A percentile compares a stretch with the other conserved stretches of the same genome.
Evolutionary conservation across 495 filamentous ascomycete species (phyloP).

Genomic region (Niebla homalea): DNA sequence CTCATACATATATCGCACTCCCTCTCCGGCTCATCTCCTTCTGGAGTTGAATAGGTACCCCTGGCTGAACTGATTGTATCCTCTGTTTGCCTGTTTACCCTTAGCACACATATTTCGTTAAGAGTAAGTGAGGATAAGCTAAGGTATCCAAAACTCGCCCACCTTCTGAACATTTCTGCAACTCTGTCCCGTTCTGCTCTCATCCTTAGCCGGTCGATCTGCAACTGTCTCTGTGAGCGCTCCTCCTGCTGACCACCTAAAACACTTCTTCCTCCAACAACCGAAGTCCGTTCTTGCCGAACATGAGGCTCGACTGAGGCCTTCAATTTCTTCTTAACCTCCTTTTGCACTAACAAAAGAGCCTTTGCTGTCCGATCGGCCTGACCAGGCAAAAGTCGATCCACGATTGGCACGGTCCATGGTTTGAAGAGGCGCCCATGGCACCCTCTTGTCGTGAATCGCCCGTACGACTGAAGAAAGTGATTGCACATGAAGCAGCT

Average conservation of each 20-base stretch:
- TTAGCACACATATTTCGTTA: slow-evolving; percentile 13
- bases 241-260: slow-evolving; percentile 11
- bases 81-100: slow-evolving; percentile 14
- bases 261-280: slow-evolving; percentile 18
- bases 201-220: slow-evolving; percentile 18
- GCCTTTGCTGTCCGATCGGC: slow-evolving; percentile 16
- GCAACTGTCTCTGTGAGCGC: slow-evolving; percentile 15
- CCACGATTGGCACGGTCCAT: slow-evolving; percentile 19
- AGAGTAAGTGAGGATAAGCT: slow-evolving; percentile 10
- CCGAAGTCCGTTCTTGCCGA: slow-evolving; percentile 18
- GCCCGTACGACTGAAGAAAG: slow-evolving; percentile 18
- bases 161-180: slow-evolving; percentile 23
- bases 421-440: slow-evolving; percentile 22
- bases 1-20: slow-evolving; percentile 10
- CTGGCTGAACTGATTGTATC: slow-evolving; percentile 12
- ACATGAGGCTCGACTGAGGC: slow-evolving; percentile 16
- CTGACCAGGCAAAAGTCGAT: slow-evolving; percentile 17
- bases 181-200: slow-evolving; percentile 20
- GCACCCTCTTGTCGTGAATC: slow-evolving; percentile 19
- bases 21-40: slow-evolving; percentile 11
- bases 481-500: slow-evolving; percentile 22
- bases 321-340: slow-evolving; percentile 17
- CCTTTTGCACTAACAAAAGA: slow-evolving; percentile 19
- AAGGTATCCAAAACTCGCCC: slow-evolving; percentile 7
- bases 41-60: slow-evolving; percentile 12